Conservation (phyloP, 768 basidiomycete species). For the Tulasnella sp. region DNA sequence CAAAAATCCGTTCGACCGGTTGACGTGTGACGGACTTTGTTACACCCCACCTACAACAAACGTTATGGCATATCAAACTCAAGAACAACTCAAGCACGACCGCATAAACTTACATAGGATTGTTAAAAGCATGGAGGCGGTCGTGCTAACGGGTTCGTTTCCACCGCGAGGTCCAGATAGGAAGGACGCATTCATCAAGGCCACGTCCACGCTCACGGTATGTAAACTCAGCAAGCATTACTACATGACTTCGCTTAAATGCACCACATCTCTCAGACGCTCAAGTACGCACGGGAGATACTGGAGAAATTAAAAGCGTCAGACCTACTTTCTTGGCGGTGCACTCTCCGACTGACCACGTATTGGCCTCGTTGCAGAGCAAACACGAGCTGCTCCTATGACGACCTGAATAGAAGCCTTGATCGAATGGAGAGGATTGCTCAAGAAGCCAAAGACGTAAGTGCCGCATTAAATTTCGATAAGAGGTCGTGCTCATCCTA, state of each 20-base stretch:
- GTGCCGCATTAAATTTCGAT: slow-evolving; percentile 3
- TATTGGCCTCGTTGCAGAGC: neutral
- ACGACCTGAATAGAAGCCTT: slow-evolving; percentile 26
- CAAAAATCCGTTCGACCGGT: no score
- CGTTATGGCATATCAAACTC: slow-evolving; percentile 5
- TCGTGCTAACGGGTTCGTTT: slow-evolving; percentile 25
- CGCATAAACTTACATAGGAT: slow-evolving; percentile 55
- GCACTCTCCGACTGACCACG: neutral
- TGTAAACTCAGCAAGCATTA: neutral
- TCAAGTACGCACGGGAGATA: slow-evolving; percentile 46
- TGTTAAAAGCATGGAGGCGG: slow-evolving; percentile 46
- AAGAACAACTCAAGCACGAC: slow-evolving; percentile 35
- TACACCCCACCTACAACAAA: neutral
- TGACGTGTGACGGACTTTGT: neutral
- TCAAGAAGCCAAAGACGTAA: slow-evolving; percentile 42
- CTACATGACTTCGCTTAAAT: neutral
- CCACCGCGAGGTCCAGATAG: neutral
- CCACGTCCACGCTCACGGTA: slow-evolving; percentile 10
- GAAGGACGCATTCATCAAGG: neutral
- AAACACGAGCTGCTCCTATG: neutral
- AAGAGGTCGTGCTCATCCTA: neutral
- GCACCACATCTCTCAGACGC: slow-evolving; percentile 23
- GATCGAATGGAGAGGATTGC: slow-evolving; percentile 44
- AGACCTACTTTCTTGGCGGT: neutral
- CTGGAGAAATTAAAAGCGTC: slow-evolving; percentile 37